Base-by-base conservation (phyloP, 768 basidiomycete genomes). In the Amanita exitialis region DNA sequence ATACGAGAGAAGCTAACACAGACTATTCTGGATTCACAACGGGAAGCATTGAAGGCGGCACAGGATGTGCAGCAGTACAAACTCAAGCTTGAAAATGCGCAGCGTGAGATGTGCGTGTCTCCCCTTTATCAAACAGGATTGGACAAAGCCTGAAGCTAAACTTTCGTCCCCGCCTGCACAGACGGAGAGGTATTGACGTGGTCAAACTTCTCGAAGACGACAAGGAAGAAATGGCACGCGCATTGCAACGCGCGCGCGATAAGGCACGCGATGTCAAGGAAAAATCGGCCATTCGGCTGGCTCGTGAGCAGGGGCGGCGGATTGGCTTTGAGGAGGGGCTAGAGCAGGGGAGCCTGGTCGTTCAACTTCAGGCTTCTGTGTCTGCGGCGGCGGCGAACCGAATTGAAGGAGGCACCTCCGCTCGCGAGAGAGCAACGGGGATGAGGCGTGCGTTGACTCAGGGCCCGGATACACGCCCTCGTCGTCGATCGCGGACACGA, bases 41-140 rank as follows among this genome's bases (percentile, higher is more conserved):
- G 44, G 34, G 50, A 51, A 15, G 42, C 42, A 18, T 13, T 44
- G 13, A 51, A 32, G 10, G 50, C 50, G 10, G 44, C 21, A 25
- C 50, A 44, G 35, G 50, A 51, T 27, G 35, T 44, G 28, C 43
- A 27, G n/a, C 42, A 51, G 42, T 51, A 51, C 20, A 51, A 51
- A 7, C 41, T 51, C n/a, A 44, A 37, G 42, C 42, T 51, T 4
- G 50, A 51, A 32, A 44, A 51, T 36, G 50, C 42, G 1, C 50
- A 51, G 21, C 30, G 30, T 21, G 50, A 51, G 15, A 44, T 51
- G 50, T 51, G 20, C 9, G 50, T 51, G n/a, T 4, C 43, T 6
- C 16, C 15, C 9, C 37, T 25, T 39, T 30, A 16, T 6, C 2
- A 18, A 32, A 6, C 13, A 36, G 28, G 16, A 2, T n/a, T 25